phyloP scores from a whole-genome alignment of 2,329 filamentous ascomycete species.

The Fusarium udum region DNA sequence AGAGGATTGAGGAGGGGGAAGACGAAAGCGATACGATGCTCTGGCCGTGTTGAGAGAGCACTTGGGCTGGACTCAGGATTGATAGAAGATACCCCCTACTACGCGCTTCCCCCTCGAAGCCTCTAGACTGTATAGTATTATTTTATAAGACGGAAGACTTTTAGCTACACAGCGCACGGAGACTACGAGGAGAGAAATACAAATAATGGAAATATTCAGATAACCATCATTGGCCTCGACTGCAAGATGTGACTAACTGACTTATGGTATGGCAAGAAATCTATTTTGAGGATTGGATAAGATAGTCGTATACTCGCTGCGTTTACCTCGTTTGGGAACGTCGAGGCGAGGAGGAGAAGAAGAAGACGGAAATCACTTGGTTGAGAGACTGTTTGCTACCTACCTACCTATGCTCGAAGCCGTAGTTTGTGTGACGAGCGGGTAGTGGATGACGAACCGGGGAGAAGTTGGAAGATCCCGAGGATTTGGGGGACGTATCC shows the following conservation, averaged over 20 bases:
- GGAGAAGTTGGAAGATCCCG: slow-evolving; percentile 9
- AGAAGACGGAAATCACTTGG: slow-evolving; percentile 17
- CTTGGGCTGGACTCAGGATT: slow-evolving; percentile 47
- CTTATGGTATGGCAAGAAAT: neutral
- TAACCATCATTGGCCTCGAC: neutral
- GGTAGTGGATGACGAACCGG: slow-evolving; percentile 12
- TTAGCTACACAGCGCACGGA: slow-evolving; percentile 42
- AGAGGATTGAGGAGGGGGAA: slow-evolving; percentile 29
- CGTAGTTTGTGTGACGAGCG: slow-evolving; percentile 27
- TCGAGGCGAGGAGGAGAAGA: slow-evolving; percentile 17
- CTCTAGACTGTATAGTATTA: slow-evolving; percentile 44
- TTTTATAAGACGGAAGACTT: slow-evolving; percentile 35
- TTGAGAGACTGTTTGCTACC: slow-evolving; percentile 20
- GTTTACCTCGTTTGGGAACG: slow-evolving; percentile 23
- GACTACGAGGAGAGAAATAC: slow-evolving; percentile 24
- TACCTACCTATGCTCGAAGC: slow-evolving; percentile 18
- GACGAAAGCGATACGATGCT: slow-evolving; percentile 32
- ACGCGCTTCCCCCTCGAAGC: slow-evolving; percentile 35
- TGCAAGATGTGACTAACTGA: neutral
- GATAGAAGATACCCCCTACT: slow-evolving; percentile 47
- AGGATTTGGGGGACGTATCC: neutral
- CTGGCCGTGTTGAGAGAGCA: slow-evolving; percentile 38
- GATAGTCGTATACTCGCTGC: slow-evolving; percentile 4
- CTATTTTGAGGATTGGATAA: slow-evolving; percentile 12
- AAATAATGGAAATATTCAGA: slow-evolving; percentile 27